phyloP scores from a whole-genome alignment of 331 rosid species.

The Phaseolus coccineus region DNA sequence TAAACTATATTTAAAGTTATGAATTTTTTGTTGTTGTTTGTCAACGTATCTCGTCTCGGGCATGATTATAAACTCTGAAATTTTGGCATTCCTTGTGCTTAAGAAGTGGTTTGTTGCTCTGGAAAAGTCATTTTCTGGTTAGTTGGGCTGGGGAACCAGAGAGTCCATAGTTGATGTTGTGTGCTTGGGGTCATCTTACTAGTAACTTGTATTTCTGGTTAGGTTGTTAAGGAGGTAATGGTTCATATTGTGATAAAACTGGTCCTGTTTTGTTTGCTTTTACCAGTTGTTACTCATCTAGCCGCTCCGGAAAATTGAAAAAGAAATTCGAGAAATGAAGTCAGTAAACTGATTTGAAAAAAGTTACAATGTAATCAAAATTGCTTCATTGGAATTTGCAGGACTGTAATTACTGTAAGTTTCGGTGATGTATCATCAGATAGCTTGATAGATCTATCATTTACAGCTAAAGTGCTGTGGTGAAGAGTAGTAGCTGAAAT shows the following conservation, averaged over 20 bases:
- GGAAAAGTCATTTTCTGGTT: conserved; percentile 15
- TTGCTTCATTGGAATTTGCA: not conserved
- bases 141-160: conserved; percentile 1
- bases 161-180: conserved; percentile 17
- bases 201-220: not conserved
- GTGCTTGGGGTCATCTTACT: conserved; percentile 11
- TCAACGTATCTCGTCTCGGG: not conserved
- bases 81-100: conserved; percentile 37
- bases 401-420: conserved; percentile 1
- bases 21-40: not conserved
- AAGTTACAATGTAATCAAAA: conserved; percentile 20
- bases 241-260: not conserved
- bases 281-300: not conserved
- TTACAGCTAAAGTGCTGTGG: conserved; percentile 1
- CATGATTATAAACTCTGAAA: not conserved
- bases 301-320: too few species aligned
- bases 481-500: conserved; percentile 25
- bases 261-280: conserved; percentile 17
- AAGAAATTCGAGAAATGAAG: not conserved
- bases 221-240: not conserved
- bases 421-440: conserved; percentile 8
- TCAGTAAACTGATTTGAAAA: not conserved
- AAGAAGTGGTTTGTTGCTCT: conserved; percentile 37
- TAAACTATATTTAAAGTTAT: not conserved
- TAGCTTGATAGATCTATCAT: not conserved